A percentile compares a stretch with the other conserved stretches of the same genome.
These are phyloP conservation scores for Dovyalis caffra DNA, from an alignment of 345 rosid species.

Conservation along the genomic window DNA sequence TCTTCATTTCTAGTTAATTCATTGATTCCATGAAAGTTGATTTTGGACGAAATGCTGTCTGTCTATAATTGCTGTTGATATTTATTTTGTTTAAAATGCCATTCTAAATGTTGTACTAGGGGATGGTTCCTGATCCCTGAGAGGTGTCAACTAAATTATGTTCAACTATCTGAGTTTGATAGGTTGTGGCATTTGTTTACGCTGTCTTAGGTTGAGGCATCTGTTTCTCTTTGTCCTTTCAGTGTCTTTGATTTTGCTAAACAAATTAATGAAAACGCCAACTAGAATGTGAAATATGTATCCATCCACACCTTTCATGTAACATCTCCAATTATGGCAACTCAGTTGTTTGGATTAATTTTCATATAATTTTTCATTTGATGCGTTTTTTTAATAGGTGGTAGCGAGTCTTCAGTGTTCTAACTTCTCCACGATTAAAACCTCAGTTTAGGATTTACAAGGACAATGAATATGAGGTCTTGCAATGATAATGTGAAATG, in stretches of 20 bases:
- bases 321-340: neutral
- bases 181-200: neutral
- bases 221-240: neutral
- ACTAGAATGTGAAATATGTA: neutral
- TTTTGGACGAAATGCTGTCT: too few species aligned
- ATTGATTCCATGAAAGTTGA: neutral
- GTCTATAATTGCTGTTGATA: neutral
- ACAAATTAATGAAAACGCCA: neutral
- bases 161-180: neutral
- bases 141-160: too few species aligned
- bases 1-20: neutral
- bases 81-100: neutral
- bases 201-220: neutral
- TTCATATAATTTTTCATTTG: neutral
- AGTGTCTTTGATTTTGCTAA: neutral
- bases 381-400: neutral
- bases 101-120: neutral
- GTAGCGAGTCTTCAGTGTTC: too few species aligned
- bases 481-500: neutral
- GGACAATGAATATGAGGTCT: neutral
- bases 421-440: too few species aligned
- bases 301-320: neutral
- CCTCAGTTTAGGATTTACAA: neutral
- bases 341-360: neutral
- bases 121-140: neutral